Base-by-base conservation (phyloP, 768 basidiomycete genomes). In the Collybia nuda region DNA sequence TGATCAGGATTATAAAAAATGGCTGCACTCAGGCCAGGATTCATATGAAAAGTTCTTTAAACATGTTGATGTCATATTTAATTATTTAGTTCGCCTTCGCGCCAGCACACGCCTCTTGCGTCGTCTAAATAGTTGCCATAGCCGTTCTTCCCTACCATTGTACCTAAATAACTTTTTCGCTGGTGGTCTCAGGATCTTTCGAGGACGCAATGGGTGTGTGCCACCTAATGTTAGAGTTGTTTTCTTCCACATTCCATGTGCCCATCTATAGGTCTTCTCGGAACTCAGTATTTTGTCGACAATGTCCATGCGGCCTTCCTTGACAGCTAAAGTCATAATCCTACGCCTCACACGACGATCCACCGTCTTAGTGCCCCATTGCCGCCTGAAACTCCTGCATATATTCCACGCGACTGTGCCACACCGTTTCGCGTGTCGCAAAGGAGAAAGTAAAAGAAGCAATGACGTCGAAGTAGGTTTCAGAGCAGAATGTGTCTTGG, bases 261-360 rank as follows among this genome's bases (percentile, higher is more conserved):
- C 29, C 58, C 57, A 40, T 24, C 54, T 35, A 15, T 28, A 39
- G 6, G n/a, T 7, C 39, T 41, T 42, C 35, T 67, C 64, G 22
- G 54, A 48, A 7, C 48, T 40, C 26, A 67, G 48, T 50, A 73
- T 60, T 52, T 59, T 60, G 51, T 67, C 47, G 15, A 70, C 68
- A 50, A 86, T 77, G 58, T 82, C 81, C 53, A 71, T 64, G 40
- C 84, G 77, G 14, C 84, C 80, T 68, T 90, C 81, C 63, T 84
- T 86, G 48, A 85, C 59, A 24, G 86, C 87, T 41, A 86, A 69
- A 37, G 64, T 67, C 5, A 76, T 76, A 46, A 90, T 64, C 37
- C 84, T 79, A 50, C 82, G 77, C 59, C 79, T 75, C 18, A 90
- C 86, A 18, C 73, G 68, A 45, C 74, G 70, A 66, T 86, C 81